Evolutionary conservation across 2,329 filamentous ascomycete species (phyloP), one percentile per base, ranked within the genome.

Genomic region (Alternaria postmessia): DNA sequence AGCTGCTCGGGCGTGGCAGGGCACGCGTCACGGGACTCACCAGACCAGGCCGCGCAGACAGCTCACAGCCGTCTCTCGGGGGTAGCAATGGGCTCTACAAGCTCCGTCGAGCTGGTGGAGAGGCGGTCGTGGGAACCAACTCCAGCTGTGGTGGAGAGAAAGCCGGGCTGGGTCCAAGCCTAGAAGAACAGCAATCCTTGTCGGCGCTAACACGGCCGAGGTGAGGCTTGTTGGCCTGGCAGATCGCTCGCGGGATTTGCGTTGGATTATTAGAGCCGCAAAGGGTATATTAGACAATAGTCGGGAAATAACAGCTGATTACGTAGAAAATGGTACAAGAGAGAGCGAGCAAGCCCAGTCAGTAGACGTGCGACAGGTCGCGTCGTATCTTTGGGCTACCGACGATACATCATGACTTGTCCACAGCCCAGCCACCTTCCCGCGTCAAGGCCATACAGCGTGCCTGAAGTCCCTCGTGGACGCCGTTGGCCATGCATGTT

Each of bases 51-150:
- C 48, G 41, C 57, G 48, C 60, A 61, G 55, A 53, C 57, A 57
- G 63, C 56, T 53, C 57, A 14, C 20, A 16, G 39, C 48, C 26
- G 55, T 59, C 49, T 59, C 47, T 34, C 58, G 49, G 49, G 49
- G 46, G 54, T 61, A 51, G 41, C 65, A 66, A 67, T 67, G 57
- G 63, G 63, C 62, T 62, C 58, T 52, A 20, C 47, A 49, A 30
- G 58, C 58, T 57, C 57, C 46, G 47, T 52, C 38, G 52, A 59
- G 62, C 59, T 59, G 38, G 41, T 42, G 51, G 54, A 57, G 57
- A 59, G 60, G 51, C 46, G 24, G 64, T 54, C 41, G 60, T 54
- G 52, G 53, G 46, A 56, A 44, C 57, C 43, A 20, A n/a, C 44
- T 51, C 52, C 52, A 42, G 51, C 26, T 55, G 62, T 49, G 41